Evolutionary conservation across 176 grass and related monocot genomes (phyloP), one percentile per base, ranked within the genome.

Genomic region (Oryza coarctata): DNA sequence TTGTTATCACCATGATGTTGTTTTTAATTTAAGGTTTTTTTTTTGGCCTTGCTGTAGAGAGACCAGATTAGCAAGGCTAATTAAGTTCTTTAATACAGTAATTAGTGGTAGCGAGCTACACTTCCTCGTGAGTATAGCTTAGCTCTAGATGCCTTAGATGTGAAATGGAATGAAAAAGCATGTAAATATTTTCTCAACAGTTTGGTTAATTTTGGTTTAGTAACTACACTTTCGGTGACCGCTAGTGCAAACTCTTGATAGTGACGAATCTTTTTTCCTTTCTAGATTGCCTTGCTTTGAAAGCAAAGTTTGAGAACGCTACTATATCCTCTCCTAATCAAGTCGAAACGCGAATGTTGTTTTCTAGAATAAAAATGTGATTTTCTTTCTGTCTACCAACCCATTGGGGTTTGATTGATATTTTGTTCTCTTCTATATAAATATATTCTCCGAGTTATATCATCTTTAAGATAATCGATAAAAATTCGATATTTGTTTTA

Each of bases 231-330:
- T 83, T 82, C 79, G 73, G 76, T 74, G 76, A 41, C 68, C 76
- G 31, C 23, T 41, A 64, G 30, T 23, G 72, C 57, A 79, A 9
- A n/a, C 9, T 2, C 45, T 14, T 79, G 88, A 83, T 86, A 74
- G 68, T 80, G 35, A 80, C 61, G 83, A 82, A 86, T 90, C 79
- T 41, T 78, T 75, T 12, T n/a, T n/a, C n/a, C 41, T 47, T 50
- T 67, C 65, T 45, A 62, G 71, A 63, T 62, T 68, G 79, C 79
- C 67, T 86, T 90, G 84, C 36, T 31, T 86, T 25, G 36, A 74
- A 86, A 90, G 88, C 83, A 83, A 86, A 78, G 88, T 86, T 15
- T 22, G 44, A 65, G 44, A 77, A 28, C 52, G 72, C 72, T 67
- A 52, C 68, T 63, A 28, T 69, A 74, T 30, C 62, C 27, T 0